Evolutionary conservation across 495 filamentous ascomycete species (phyloP).

Genomic region (Usnea hakonensis): DNA sequence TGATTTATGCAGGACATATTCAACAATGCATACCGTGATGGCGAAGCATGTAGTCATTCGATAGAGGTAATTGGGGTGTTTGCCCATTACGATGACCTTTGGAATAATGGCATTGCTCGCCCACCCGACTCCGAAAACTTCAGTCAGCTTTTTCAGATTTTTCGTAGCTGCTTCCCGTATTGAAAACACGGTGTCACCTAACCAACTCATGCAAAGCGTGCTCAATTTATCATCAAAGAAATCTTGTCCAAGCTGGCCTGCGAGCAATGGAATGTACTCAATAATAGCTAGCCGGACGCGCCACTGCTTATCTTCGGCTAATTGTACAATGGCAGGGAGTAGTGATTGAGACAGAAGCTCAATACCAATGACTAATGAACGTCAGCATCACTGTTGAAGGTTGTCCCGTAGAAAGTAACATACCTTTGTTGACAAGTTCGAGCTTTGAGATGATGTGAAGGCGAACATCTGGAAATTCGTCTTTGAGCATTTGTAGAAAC

Average conservation of each 20-base stretch:
- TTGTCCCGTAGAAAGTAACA: conserved; percentile 8
- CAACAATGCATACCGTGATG: conserved; percentile 66
- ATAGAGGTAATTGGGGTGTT: conserved; percentile 97
- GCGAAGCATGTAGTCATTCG: conserved; percentile 99
- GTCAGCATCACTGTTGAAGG: conserved; percentile 22
- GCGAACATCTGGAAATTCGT: conserved; percentile 95
- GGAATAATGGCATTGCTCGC: conserved; percentile 96
- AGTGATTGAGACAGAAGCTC: conserved; percentile 93
- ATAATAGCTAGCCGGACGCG: conserved; percentile 96
- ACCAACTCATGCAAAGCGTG: conserved; percentile 94
- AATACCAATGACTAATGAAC: conserved; percentile 77
- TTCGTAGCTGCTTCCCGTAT: conserved; percentile 95
- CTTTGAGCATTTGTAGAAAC: conserved; percentile 99
- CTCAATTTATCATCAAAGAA: conserved; percentile 98
- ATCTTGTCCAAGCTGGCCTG: conserved; percentile 88
- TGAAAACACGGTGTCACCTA: conserved; percentile 98
- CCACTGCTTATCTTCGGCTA: conserved; percentile 99
- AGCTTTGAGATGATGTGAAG: conserved; percentile 98
- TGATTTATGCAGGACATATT: neutral
- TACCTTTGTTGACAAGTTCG: conserved; percentile 94
- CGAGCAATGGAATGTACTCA: conserved; percentile 95
- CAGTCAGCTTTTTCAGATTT: conserved; percentile 95
- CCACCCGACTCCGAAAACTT: conserved; percentile 98
- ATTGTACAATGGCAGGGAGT: conserved; percentile 93
- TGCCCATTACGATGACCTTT: conserved; percentile 96